Evolutionary conservation across 1,284 basidiomycete species (phyloP).

Genomic region (Melampsora abietis-canadensis): DNA sequence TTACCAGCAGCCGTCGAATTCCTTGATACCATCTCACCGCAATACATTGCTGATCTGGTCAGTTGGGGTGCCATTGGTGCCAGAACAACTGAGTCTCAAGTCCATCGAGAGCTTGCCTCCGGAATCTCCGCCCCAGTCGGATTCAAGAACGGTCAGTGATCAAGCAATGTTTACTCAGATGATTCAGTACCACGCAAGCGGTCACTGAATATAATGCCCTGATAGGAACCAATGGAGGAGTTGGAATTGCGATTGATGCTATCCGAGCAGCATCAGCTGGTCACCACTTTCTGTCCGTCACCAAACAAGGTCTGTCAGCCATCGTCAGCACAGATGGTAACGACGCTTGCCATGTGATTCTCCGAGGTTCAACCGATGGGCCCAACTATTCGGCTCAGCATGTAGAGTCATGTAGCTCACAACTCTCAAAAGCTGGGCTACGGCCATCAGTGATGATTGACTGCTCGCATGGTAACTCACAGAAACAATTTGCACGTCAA

Average conservation of each 20-base stretch:
- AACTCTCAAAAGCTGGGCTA: constrained; percentile 74
- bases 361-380: constrained; percentile 81
- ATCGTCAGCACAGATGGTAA: constrained; percentile 57
- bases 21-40: constrained; percentile 75
- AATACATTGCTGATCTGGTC: constrained; percentile 93
- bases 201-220: constrained; percentile 53
- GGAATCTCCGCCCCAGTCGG: constrained; percentile 83
- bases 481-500: constrained; percentile 63
- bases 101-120: constrained; percentile 67
- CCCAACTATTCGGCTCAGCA: constrained; percentile 77
- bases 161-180: neutral
- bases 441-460: constrained; percentile 84
- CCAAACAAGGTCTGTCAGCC: constrained; percentile 68
- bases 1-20: constrained; percentile 55
- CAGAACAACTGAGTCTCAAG: constrained; percentile 92
- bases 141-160: constrained; percentile 78
- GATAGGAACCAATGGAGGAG: constrained; percentile 48
- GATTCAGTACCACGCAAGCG: constrained; percentile 67
- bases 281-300: constrained; percentile 97
- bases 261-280: constrained; percentile 88
- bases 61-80: constrained; percentile 98
- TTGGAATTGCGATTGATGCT: constrained; percentile 80
- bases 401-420: constrained; percentile 67
- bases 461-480: constrained; percentile 74
- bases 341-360: constrained; percentile 84